Conservation (phyloP, 352 stramenopile species). For the Pythium apleroticum region DNA sequence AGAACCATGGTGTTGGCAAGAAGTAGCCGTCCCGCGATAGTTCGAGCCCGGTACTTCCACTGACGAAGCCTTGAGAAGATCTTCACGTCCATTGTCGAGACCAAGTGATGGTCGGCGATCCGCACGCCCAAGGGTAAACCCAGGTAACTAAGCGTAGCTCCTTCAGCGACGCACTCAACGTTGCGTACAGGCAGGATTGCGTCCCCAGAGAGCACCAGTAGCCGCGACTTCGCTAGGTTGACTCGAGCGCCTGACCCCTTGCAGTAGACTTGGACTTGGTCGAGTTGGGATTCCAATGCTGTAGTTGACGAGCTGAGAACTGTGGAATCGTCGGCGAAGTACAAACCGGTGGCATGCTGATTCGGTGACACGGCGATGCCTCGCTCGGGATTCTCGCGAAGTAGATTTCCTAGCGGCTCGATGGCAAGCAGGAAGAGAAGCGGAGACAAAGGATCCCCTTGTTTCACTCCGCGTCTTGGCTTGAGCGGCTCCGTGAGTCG, state of each 20-base stretch:
- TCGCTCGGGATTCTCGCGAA: constrained; percentile 8
- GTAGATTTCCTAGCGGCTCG: constrained; percentile 24
- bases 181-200: too few species aligned
- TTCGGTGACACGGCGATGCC: constrained; percentile 3
- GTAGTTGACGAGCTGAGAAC: constrained; percentile 9
- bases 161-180: background rate
- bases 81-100: background rate
- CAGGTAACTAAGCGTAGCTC: background rate
- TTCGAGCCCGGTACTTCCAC: background rate
- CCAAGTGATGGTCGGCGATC: background rate
- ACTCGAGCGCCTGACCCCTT: constrained; percentile 20
- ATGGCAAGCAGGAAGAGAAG: constrained; percentile 26
- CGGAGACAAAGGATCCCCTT: constrained; percentile 27
- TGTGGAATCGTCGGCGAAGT: constrained; percentile 29
- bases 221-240: constrained; percentile 6
- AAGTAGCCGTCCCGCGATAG: background rate
- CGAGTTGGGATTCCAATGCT: constrained; percentile 10
- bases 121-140: background rate
- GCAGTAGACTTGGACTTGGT: constrained; percentile 27
- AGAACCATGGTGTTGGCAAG: background rate
- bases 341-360: constrained; percentile 8
- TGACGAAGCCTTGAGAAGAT: background rate
- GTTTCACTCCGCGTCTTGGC: constrained; percentile 28
- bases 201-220: too few species aligned
- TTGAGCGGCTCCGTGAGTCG: constrained; percentile 11